These are phyloP conservation scores for Rehmannia glutinosa DNA, from an alignment of 257 asterid genomes.

Conservation along the genomic window DNA sequence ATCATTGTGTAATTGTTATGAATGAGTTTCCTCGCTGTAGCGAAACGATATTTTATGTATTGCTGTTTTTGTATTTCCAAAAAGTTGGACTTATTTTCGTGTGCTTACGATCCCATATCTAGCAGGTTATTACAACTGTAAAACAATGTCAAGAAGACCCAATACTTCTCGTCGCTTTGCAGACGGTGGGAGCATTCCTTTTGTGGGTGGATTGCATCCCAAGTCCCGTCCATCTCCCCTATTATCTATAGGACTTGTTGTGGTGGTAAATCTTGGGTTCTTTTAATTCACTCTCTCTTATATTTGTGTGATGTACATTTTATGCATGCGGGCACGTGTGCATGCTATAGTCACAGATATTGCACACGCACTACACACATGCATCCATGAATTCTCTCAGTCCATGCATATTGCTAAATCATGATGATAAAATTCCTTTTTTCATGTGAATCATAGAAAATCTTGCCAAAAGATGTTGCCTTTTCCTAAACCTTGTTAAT, in stretches of 20 bases:
- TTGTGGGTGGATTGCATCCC: slow-evolving; percentile 66
- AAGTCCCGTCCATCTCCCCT: slow-evolving; percentile 86
- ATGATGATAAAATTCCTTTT: not conserved
- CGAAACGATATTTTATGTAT: not conserved
- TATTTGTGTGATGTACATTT: not conserved
- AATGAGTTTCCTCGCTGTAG: not conserved
- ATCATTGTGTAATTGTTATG: not conserved
- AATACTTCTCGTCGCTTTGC: slow-evolving; percentile 59
- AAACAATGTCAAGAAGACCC: slow-evolving; percentile 78
- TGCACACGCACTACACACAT: too few relatives aligned
- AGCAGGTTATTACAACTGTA: slow-evolving; percentile 23
- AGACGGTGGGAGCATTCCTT: slow-evolving; percentile 63
- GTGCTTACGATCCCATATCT: slow-evolving; percentile 16
- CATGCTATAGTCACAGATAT: not conserved
- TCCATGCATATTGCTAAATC: slow-evolving; percentile 2
- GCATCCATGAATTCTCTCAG: not conserved
- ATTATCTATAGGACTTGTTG: slow-evolving; percentile 63
- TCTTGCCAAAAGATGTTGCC: not conserved
- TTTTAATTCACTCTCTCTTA: slow-evolving; percentile 2
- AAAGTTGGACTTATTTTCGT: slow-evolving; percentile 10
- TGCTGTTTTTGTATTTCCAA: not conserved
- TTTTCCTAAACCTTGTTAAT: not conserved
- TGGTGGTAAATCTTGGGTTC: slow-evolving; percentile 53
- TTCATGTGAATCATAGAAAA: not conserved
- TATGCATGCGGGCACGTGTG: not conserved